phyloP scores from a whole-genome alignment of 306 rosid genomes.

The Vigna nakashimae region DNA sequence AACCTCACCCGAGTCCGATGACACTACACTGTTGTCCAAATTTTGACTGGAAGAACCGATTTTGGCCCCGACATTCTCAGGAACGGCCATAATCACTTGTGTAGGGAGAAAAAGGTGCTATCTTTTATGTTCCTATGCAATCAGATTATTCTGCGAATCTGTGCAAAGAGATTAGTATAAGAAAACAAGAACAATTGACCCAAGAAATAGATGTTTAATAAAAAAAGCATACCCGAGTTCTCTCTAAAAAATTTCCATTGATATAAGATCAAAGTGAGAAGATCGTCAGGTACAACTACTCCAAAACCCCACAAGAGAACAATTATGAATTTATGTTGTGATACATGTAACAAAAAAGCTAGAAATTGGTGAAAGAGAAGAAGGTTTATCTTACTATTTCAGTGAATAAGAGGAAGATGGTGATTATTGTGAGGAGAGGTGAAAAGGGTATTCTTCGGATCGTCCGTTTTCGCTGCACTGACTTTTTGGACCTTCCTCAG shows the following conservation, averaged over 20 bases:
- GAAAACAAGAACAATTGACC: background rate
- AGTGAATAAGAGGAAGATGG: slow-evolving; percentile 44
- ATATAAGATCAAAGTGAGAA: slow-evolving; percentile 51
- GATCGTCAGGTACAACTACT: slow-evolving; percentile 52
- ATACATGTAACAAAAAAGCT: background rate
- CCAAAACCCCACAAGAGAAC: slow-evolving; percentile 46
- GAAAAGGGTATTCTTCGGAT: slow-evolving; percentile 67
- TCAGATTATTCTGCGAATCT: slow-evolving; percentile 47
- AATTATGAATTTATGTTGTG: background rate
- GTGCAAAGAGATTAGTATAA: background rate
- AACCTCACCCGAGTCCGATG: slow-evolving; percentile 63
- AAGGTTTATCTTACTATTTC: slow-evolving; percentile 47
- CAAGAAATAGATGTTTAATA: slow-evolving; percentile 21
- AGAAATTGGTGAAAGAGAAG: slow-evolving; percentile 44
- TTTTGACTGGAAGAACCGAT: slow-evolving; percentile 59
- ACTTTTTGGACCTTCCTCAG: slow-evolving; percentile 72
- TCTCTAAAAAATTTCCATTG: slow-evolving; percentile 50
- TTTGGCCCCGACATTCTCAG: slow-evolving; percentile 76
- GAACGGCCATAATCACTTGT: slow-evolving; percentile 80
- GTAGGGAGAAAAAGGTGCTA: slow-evolving; percentile 36
- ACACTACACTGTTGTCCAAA: slow-evolving; percentile 64
- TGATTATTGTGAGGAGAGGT: slow-evolving; percentile 37
- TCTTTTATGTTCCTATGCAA: slow-evolving; percentile 27
- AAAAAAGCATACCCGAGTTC: slow-evolving; percentile 52
- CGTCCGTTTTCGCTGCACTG: slow-evolving; percentile 71